phyloP scores from a whole-genome alignment of 2,329 filamentous ascomycete genomes.

The Neobulgaria alba region DNA sequence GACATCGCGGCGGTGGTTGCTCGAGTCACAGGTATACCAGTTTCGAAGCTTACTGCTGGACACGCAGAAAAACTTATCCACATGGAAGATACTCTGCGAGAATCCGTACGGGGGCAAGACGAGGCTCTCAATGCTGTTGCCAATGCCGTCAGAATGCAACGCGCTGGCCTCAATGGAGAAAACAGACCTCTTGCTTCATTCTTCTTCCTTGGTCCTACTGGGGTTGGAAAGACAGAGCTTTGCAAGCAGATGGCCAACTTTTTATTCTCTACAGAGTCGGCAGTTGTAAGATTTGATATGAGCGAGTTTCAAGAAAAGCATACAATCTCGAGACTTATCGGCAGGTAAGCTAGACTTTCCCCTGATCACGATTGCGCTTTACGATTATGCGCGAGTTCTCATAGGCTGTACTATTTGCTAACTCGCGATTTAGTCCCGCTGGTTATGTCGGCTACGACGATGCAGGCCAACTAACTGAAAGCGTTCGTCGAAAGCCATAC shows the following conservation, averaged over 20 bases:
- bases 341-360: slow-evolving; percentile 37
- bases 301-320: slow-evolving; percentile 97
- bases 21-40: slow-evolving; percentile 77
- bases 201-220: slow-evolving; percentile 95
- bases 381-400: too few species aligned
- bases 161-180: slow-evolving; percentile 84
- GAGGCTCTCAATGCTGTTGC: slow-evolving; percentile 86
- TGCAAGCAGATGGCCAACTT: slow-evolving; percentile 94
- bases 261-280: slow-evolving; percentile 84
- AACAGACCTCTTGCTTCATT: slow-evolving; percentile 89
- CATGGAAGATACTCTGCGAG: slow-evolving; percentile 84
- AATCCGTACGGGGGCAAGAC: slow-evolving; percentile 85
- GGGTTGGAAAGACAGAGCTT: slow-evolving; percentile 93
- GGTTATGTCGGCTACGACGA: slow-evolving; percentile 97
- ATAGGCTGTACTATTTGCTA: too few species aligned
- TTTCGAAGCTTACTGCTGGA: slow-evolving; percentile 83
- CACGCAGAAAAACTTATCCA: slow-evolving; percentile 91
- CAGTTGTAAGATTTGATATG: slow-evolving; percentile 95
- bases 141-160: slow-evolving; percentile 87
- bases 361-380: too few species aligned
- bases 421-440: slow-evolving; percentile 58
- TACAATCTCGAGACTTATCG: slow-evolving; percentile 86
- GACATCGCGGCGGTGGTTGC: slow-evolving; percentile 92
- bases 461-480: slow-evolving; percentile 90
- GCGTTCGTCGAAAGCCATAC: slow-evolving; percentile 89